Conservation (phyloP, 2,329 filamentous ascomycete species). For the Botrytis byssoidea region DNA sequence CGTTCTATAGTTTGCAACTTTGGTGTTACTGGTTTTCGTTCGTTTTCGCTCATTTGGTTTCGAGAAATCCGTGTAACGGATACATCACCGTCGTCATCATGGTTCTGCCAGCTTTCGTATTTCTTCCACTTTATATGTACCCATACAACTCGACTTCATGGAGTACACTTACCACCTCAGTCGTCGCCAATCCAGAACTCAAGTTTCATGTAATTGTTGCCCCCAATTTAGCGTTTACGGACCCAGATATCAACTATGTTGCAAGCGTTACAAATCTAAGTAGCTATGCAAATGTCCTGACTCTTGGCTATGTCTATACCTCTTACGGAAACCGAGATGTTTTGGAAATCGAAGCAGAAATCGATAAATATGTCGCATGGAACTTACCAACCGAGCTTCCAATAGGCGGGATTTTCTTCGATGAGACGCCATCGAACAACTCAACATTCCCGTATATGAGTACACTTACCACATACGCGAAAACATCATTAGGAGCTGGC, state of each 20-base stretch:
- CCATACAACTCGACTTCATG: slow-evolving; percentile 30
- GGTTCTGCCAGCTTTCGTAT: slow-evolving; percentile 24
- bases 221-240: slow-evolving; percentile 22
- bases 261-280: slow-evolving; percentile 27
- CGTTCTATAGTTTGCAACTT: background rate
- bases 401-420: slow-evolving; percentile 17
- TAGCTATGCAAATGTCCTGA: slow-evolving; percentile 36
- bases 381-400: slow-evolving; percentile 18
- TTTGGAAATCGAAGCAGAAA: slow-evolving; percentile 39
- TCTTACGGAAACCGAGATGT: slow-evolving; percentile 38
- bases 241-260: slow-evolving; percentile 30
- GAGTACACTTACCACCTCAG: slow-evolving; percentile 26
- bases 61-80: background rate
- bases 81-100: background rate
- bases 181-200: slow-evolving; percentile 27
- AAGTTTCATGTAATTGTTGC: slow-evolving; percentile 31
- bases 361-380: slow-evolving; percentile 43
- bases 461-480: slow-evolving; percentile 27
- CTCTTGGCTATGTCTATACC: slow-evolving; percentile 45
- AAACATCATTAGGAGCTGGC: slow-evolving; percentile 24
- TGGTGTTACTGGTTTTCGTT: background rate
- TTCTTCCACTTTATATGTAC: slow-evolving; percentile 33
- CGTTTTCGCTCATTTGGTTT: background rate
- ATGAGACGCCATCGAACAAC: slow-evolving; percentile 19
- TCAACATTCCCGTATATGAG: slow-evolving; percentile 28